These are phyloP conservation scores for Triticum dicoccoides DNA, from an alignment of 176 grass and related monocot species.

Conservation along the genomic window DNA sequence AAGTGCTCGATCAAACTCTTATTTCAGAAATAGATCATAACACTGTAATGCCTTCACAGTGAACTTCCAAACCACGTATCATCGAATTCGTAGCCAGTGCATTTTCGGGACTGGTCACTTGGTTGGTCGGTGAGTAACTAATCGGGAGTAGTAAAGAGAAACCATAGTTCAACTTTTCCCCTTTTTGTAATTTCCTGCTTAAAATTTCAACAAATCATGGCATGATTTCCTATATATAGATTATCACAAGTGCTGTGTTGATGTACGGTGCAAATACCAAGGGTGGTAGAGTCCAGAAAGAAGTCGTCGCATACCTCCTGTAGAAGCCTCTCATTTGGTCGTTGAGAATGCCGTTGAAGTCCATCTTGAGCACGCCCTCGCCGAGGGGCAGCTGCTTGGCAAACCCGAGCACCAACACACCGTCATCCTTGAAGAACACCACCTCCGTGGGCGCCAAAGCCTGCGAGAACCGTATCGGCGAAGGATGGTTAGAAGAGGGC, in stretches of 20 bases:
- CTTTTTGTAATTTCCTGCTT: background rate
- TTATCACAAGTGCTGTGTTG: background rate
- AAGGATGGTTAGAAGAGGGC: background rate
- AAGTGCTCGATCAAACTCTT: background rate
- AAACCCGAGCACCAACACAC: slow-evolving; percentile 67
- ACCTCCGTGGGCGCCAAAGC: slow-evolving; percentile 37
- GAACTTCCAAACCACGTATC: background rate
- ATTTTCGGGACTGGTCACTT: too few relatives aligned
- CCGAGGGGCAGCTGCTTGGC: slow-evolving; percentile 42
- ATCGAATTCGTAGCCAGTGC: too few relatives aligned
- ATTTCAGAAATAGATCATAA: too few relatives aligned
- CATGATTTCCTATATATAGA: background rate
- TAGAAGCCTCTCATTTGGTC: slow-evolving; percentile 85
- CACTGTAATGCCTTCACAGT: background rate
- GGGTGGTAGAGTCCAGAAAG: background rate
- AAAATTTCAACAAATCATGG: too few relatives aligned
- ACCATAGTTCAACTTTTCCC: background rate
- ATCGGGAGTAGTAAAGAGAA: background rate
- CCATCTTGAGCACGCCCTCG: slow-evolving; percentile 50
- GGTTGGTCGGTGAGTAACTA: background rate
- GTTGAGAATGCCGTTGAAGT: slow-evolving; percentile 63
- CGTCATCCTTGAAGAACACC: slow-evolving; percentile 45
- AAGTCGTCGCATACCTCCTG: slow-evolving; percentile 39
- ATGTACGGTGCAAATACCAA: background rate
- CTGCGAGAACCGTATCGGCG: background rate